Evolutionary conservation across 225 moss, liverwort and hornwort genomes (phyloP).

Genomic region (Neckera pumila): DNA sequence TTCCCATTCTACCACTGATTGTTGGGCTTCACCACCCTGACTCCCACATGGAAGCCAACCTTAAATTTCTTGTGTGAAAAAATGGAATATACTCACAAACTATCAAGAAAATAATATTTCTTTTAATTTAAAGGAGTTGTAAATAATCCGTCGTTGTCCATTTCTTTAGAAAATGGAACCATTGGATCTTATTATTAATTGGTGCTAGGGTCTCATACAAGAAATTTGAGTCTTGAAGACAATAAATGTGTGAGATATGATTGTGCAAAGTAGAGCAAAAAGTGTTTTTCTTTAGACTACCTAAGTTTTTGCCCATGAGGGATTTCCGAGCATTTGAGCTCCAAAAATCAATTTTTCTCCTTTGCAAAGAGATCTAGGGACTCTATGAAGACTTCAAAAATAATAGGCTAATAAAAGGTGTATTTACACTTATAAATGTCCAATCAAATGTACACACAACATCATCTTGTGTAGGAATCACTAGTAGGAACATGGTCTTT

Average conservation of each 20-base stretch:
- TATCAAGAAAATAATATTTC: accelerated
- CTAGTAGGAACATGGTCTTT: background rate
- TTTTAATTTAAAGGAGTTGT: background rate
- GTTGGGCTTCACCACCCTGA: accelerated
- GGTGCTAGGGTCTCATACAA: background rate
- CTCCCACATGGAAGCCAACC: accelerated
- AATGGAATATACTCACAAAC: background rate
- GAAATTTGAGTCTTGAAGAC: background rate
- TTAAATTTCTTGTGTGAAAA: background rate
- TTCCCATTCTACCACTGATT: background rate
- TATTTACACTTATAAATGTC: background rate
- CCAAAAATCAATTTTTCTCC: no score
- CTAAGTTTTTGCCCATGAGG: background rate
- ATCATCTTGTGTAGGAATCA: background rate
- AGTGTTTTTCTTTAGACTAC: accelerated
- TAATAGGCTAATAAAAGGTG: background rate
- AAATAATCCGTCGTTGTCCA: background rate
- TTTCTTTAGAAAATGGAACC: background rate
- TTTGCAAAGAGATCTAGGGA: background rate
- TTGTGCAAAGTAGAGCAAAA: background rate
- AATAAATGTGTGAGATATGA: background rate
- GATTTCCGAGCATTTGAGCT: accelerated
- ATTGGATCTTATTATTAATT: background rate
- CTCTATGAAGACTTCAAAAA: background rate
- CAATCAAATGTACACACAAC: background rate